Base-by-base conservation (phyloP, 257 asterid genomes). In the Scutellaria baicalensis region DNA sequence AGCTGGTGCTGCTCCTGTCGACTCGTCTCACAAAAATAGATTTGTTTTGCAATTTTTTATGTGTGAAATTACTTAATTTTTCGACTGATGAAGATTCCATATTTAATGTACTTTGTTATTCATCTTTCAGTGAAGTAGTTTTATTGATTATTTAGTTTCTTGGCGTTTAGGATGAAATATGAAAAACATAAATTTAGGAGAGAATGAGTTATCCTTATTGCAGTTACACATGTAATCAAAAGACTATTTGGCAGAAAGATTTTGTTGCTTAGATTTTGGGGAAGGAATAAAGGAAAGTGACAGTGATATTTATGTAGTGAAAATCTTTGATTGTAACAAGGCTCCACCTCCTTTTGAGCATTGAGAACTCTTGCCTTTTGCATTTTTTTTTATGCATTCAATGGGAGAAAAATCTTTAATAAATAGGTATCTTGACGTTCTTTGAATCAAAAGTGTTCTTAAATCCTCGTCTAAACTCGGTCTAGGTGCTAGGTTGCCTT, bases 261-360 rank as follows among this genome's bases (percentile, higher is more conserved):
- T 49, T 49, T 40, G 20, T n/a, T 20, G 9, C 68, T 69, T 70
- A 1, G 10, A 36, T 13, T 61, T 54, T 58, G 47, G 72, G 77
- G 57, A 72, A 62, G 52, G 77, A 58, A 64, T 72, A 52, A 48
- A 57, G 42, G 18, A 36, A 43, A 61, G 61, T 23, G 18, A 36
- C 36, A 61, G 61, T 23, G 39, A 39, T 36, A n/a, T 63, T 44
- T 47, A 14, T 16, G 17, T 51, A 51, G 8, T 58, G 57, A 11
- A 64, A 62, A 39, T 51, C 18, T 51, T 38, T 18, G 13, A 20
- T 51, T 71, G 11, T 48, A 60, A 59, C 13, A 35, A 17, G 42
- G 58, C 16, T 35, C 4, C 4, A 27, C 4, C 33, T 27, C 33
- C 33, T 27, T 44, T 45, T 7, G 27, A 56, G 73, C 64, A 52